Evolutionary conservation across 352 stramenopile species (phyloP).

Genomic region (Globisporangium paroecandrum): DNA sequence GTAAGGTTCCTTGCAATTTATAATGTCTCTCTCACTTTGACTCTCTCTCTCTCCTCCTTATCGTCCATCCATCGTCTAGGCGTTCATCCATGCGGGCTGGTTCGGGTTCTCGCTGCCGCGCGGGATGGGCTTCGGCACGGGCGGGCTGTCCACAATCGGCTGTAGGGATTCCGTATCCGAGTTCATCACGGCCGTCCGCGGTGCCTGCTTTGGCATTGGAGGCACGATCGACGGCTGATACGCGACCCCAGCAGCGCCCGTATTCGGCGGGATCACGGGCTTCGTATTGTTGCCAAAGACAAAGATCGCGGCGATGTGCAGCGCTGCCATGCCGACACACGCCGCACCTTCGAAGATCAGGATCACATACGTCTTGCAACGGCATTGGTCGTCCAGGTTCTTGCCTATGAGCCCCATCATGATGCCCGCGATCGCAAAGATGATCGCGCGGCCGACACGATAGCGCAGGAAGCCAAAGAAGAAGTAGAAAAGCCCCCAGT

Average conservation of each 20-base stretch:
- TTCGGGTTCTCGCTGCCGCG: slow-evolving; percentile 4
- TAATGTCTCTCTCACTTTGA: not conserved
- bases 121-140: not conserved
- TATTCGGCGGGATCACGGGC: slow-evolving; percentile 7
- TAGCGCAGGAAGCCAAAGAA: slow-evolving; percentile 83
- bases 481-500: slow-evolving; percentile 70
- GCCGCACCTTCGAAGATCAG: slow-evolving; percentile 53
- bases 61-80: not conserved
- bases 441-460: slow-evolving; percentile 47
- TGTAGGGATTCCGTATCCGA: slow-evolving; percentile 2
- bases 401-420: slow-evolving; percentile 63
- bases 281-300: slow-evolving; percentile 51
- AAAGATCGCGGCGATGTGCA: slow-evolving; percentile 50
- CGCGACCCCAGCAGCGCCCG: not conserved
- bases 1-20: not conserved
- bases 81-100: slow-evolving; percentile 20
- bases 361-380: slow-evolving; percentile 44
- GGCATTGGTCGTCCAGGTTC: slow-evolving; percentile 47
- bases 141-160: not conserved
- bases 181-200: not conserved
- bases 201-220: slow-evolving; percentile 7
- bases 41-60: not conserved
- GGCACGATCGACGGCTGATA: slow-evolving; percentile 10
- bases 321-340: slow-evolving; percentile 36
- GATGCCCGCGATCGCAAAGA: slow-evolving; percentile 58